These are phyloP conservation scores for Pilatotrama ljubarskyi DNA, from an alignment of 768 basidiomycete species.

Conservation along the genomic window DNA sequence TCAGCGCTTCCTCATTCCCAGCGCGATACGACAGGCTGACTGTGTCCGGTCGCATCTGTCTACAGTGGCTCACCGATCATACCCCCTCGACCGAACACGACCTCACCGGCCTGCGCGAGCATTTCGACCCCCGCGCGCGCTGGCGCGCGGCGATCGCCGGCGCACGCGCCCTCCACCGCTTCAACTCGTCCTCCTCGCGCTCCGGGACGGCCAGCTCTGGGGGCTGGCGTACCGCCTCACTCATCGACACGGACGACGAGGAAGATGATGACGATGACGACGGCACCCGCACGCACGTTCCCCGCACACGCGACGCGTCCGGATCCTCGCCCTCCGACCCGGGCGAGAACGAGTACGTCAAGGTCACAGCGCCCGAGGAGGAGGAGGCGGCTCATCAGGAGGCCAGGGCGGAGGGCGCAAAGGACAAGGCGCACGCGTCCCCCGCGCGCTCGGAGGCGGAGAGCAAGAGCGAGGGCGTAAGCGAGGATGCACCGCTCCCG, in stretches of 20 bases:
- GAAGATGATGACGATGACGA: slow-evolving; percentile 35
- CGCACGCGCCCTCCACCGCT: slow-evolving; percentile 40
- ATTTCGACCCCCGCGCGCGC: slow-evolving; percentile 74
- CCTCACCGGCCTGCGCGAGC: slow-evolving; percentile 73
- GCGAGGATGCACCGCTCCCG: slow-evolving; percentile 14
- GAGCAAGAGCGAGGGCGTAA: slow-evolving; percentile 21
- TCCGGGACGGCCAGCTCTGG: slow-evolving; percentile 31
- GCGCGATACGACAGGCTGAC: no score
- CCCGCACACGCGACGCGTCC: slow-evolving; percentile 11
- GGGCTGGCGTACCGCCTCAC: slow-evolving; percentile 36
- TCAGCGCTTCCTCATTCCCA: no score
- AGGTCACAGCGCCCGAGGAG: slow-evolving; percentile 37
- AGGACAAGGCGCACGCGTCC: neutral
- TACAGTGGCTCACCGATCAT: slow-evolving; percentile 74
- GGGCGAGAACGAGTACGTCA: slow-evolving; percentile 44
- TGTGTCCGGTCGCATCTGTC: no score
- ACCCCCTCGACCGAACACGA: slow-evolving; percentile 71
- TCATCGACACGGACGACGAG: slow-evolving; percentile 34
- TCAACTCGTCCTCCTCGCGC: slow-evolving; percentile 26
- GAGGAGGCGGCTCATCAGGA: slow-evolving; percentile 4
- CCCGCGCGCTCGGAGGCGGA: slow-evolving; percentile 6
- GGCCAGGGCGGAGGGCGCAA: neutral
- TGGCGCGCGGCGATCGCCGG: slow-evolving; percentile 73
- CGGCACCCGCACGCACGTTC: slow-evolving; percentile 21
- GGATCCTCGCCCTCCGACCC: slow-evolving; percentile 27